Evolutionary conservation across 2,329 filamentous ascomycete genomes (phyloP), one percentile per base, ranked within the genome.

Genomic region (Penicillium sp.): DNA sequence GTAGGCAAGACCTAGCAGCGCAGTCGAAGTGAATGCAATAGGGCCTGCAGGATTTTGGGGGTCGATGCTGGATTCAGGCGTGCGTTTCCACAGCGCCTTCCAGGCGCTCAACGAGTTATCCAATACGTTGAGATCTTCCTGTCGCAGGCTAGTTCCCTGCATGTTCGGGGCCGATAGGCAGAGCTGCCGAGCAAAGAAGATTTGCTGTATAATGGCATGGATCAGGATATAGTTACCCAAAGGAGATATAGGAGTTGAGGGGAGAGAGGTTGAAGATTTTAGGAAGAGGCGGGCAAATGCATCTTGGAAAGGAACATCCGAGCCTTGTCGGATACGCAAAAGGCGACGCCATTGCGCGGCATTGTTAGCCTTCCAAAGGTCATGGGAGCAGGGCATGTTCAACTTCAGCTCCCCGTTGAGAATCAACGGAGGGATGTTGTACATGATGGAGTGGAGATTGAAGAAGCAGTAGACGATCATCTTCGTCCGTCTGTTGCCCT

Each of bases 391-490:
- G 0, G 84, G 85, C 63, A 87, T 79, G 53, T 79, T 79, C 62
- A 86, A 70, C 54, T 80, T 80, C 53, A 86, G 69, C 69, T 87
- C 83, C 35, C 78, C 78, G 65, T 83, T 86, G 54, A 85, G 68
- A 28, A 87, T 81, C 45, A 85, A 75, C 0, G 85, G 84, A 31
- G 84, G 83, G 14, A 86, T 83, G 69, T 86, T 84, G 75, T 86
- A 87, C 65, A 85, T 85, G 55, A 87, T 84, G 37, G 82, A 84
- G 62, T 87, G 85, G 1, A 87, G 76, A 65, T 86, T 86, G 60
- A 84, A 84, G 64, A 86, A 81, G 70, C 83, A 81, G 70, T 85
- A 82, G 59, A 85, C 81, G 60, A 84, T 82, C 55, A 84, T 76
- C 67, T 86, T 84, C 20, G 83, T 86, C 56, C 83, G 78, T 64